A percentile compares a stretch with the other conserved stretches of the same genome.
phyloP scores from a whole-genome alignment of 2,329 filamentous ascomycete species.

The Mycosphaerella arachidis region DNA sequence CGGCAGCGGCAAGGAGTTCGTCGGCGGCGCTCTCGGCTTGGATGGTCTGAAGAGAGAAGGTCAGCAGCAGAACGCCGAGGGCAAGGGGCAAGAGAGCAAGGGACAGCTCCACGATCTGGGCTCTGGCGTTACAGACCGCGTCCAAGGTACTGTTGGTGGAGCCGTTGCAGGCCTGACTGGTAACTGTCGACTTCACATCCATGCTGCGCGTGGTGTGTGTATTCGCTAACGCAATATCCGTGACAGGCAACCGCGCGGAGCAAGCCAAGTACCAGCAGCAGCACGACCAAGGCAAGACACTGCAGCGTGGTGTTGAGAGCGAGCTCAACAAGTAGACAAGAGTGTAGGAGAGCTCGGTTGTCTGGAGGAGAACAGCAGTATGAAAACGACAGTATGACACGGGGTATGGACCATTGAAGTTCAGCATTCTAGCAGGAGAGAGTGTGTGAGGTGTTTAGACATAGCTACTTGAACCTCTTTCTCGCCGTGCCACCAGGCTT shows the following conservation, averaged over 20 bases:
- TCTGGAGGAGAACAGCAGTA: not conserved
- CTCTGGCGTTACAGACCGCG: slow-evolving; percentile 51
- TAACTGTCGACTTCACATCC: not conserved
- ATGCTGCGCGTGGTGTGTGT: slow-evolving; percentile 42
- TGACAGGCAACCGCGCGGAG: slow-evolving; percentile 27
- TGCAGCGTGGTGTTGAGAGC: slow-evolving; percentile 75
- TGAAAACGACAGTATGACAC: not conserved
- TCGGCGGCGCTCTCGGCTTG: slow-evolving; percentile 71
- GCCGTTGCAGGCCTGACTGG: slow-evolving; percentile 70
- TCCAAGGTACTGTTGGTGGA: slow-evolving; percentile 58
- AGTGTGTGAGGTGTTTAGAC: not conserved
- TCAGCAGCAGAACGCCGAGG: slow-evolving; percentile 60
- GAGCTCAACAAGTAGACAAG: slow-evolving; percentile 66
- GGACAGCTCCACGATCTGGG: slow-evolving; percentile 75
- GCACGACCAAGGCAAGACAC: slow-evolving; percentile 79
- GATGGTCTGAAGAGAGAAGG: slow-evolving; percentile 72
- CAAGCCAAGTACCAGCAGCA: slow-evolving; percentile 62
- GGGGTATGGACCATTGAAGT: not conserved
- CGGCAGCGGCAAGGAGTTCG: slow-evolving; percentile 76
- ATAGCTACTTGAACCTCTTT: not conserved
- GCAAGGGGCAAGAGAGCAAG: slow-evolving; percentile 75
- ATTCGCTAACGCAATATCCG: not conserved
- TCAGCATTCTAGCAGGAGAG: not conserved
- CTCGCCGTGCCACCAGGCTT: not conserved
- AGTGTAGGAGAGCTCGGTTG: not conserved